Evolutionary conservation across 441 rosid species (phyloP).

Genomic region (Gossypium laxum): DNA sequence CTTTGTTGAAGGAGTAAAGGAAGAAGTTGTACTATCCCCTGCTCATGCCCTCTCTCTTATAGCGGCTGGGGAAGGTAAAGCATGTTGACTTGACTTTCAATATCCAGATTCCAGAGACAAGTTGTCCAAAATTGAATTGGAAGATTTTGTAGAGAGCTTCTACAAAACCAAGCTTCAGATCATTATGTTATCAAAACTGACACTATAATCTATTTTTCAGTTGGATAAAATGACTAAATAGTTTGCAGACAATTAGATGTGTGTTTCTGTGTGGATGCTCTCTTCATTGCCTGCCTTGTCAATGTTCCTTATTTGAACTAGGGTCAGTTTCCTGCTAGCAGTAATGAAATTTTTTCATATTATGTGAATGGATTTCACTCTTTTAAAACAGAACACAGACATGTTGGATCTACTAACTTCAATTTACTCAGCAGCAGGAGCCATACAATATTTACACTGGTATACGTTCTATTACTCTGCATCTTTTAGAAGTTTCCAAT

Average conservation of each 20-base stretch:
- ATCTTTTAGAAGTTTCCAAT: neutral
- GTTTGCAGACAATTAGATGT: neutral
- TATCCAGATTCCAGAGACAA: constrained; percentile 7
- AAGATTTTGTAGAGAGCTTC: neutral
- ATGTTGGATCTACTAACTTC: constrained; percentile 94
- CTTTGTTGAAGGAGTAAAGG: constrained; percentile 92
- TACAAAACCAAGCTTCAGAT: neutral
- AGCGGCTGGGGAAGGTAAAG: constrained; percentile 98
- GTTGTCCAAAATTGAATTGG: neutral
- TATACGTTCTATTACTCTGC: constrained; percentile 20
- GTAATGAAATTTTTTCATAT: constrained; percentile 7
- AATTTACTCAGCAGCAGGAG: constrained; percentile 97
- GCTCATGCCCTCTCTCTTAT: constrained; percentile 97
- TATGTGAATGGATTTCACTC: constrained; percentile 19
- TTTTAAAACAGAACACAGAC: constrained; percentile 75
- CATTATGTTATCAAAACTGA: constrained; percentile 4
- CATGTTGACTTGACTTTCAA: constrained; percentile 19
- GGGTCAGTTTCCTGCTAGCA: neutral
- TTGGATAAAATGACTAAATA: constrained; percentile 6
- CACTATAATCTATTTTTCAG: neutral
- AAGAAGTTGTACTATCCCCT: constrained; percentile 97
- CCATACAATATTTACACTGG: constrained; percentile 97
- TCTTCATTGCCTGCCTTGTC: constrained; percentile 6
- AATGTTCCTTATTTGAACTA: constrained; percentile 1
- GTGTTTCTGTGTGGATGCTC: constrained; percentile 7